These are phyloP conservation scores for Schizosaccharomyces versatilis DNA, from an alignment of 1,139 yeast genomes.

Conservation along the genomic window DNA sequence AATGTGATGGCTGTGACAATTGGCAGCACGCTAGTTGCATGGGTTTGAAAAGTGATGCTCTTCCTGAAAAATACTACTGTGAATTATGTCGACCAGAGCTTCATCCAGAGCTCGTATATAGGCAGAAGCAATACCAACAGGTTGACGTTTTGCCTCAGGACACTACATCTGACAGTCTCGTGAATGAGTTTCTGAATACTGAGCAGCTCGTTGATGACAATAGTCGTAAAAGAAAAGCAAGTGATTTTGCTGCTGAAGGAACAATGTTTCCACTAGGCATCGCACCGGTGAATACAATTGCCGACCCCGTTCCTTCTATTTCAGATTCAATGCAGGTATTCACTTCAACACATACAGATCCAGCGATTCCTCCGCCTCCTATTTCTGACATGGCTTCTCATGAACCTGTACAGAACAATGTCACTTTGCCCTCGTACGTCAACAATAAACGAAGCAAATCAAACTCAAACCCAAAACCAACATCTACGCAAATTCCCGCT, in stretches of 20 bases:
- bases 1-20: slow-evolving; percentile 53
- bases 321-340: no score
- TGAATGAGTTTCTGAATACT: not conserved
- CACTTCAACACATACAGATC: no score
- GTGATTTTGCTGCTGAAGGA: no score
- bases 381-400: no score
- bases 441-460: no score
- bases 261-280: no score
- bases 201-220: not conserved
- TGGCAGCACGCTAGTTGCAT: slow-evolving; percentile 76
- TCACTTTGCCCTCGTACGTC: no score
- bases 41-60: slow-evolving; percentile 23
- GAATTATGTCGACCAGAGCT: slow-evolving; percentile 27
- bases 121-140: not conserved
- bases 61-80: slow-evolving; percentile 31
- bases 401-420: no score
- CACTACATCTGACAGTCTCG: not conserved
- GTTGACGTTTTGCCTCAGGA: not conserved
- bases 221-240: not conserved
- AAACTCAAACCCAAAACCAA: not conserved
- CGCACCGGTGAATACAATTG: no score
- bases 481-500: not conserved
- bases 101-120: slow-evolving; percentile 17
- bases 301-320: no score
- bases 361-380: no score